Base-by-base conservation (phyloP, 768 basidiomycete genomes). In the Boletales sp. region DNA sequence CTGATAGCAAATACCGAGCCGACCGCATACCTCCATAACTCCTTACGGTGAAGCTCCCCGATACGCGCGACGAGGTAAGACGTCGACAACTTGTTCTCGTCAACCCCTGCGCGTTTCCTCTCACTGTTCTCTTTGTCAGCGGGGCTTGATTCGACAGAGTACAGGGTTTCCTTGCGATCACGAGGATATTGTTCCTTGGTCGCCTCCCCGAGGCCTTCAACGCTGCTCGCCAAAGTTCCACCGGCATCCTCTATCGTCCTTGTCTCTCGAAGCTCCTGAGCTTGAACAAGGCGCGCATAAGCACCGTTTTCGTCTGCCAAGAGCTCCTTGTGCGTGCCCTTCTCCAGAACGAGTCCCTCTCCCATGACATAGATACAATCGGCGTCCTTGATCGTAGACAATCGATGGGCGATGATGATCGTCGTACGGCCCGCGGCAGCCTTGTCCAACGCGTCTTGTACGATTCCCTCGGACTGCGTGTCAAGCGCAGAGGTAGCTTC, bases 311-410 rank as follows among this genome's bases (percentile, higher is more conserved):
- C 69, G 47, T 77, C 61, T 2, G 66, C 51, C 43, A 92, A 67
- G 5, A 93, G 80, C 38, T 87, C 79, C 44, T 78, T 66, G 65
- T 95, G 92, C 0, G 82, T 89, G 15, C 93, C 93, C 30, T 76
- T 70, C 68, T 95, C 92, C 43, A 94, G 69, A 43, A 94, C 81
- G 35, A 81, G 72, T 2, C 93, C 93, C 5, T 85, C 85, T 43
- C 91, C 93, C 87, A 95, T 92, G 57, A 95, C 91, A 61, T 86
- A 87, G 53, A 91, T 91, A 48, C 80, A 69, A 67, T 90, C 78
- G 1, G 90, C 91, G 61, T 89, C 84, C 70, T 86, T 89, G 74
- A 93, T 87, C 12, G 90, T 93, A 3, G 87, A 88, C 1, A 88
- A 74, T 57, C 87, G 80, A 56, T 88, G 87, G 27, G 89, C 86